Evolutionary conservation across 2,329 filamentous ascomycete genomes (phyloP).

Genomic region (Bipolaris gigantea): DNA sequence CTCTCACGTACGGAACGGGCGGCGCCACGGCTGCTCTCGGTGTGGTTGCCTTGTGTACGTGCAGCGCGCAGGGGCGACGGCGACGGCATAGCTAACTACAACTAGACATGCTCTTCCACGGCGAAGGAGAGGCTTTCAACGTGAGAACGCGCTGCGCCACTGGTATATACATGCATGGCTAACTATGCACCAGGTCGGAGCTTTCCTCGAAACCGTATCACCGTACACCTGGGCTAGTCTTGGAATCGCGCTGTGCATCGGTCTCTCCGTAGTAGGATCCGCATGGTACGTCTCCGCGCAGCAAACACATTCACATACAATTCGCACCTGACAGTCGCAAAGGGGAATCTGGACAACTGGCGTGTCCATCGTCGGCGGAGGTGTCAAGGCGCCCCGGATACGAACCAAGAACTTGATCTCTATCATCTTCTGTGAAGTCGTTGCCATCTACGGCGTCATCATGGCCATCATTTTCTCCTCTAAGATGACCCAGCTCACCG

Average conservation of each 20-base stretch:
- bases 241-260: conserved; percentile 92
- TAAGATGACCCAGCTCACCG: conserved; percentile 72
- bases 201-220: conserved; percentile 90
- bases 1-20: conserved; percentile 70
- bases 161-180: conserved; percentile 1
- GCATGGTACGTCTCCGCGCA: conserved; percentile 71
- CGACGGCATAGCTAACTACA: conserved; percentile 33
- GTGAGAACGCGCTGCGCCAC: conserved; percentile 57
- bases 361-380: conserved; percentile 93
- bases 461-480: conserved; percentile 98
- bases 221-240: conserved; percentile 91
- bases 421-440: conserved; percentile 99
- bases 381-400: conserved; percentile 94
- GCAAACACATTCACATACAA: neutral
- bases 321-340: conserved; percentile 21
- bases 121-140: conserved; percentile 94
- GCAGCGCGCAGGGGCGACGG: conserved; percentile 18
- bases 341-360: conserved; percentile 99
- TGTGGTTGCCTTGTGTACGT: conserved; percentile 79
- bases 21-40: conserved; percentile 68
- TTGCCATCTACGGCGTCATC: conserved; percentile 99
- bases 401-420: conserved; percentile 99
- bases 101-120: conserved; percentile 97
- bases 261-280: conserved; percentile 92
- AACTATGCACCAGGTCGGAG: conserved; percentile 67